These are phyloP conservation scores for Karstenula rhodostoma DNA, from an alignment of 2,329 filamentous ascomycete species.

Conservation along the genomic window DNA sequence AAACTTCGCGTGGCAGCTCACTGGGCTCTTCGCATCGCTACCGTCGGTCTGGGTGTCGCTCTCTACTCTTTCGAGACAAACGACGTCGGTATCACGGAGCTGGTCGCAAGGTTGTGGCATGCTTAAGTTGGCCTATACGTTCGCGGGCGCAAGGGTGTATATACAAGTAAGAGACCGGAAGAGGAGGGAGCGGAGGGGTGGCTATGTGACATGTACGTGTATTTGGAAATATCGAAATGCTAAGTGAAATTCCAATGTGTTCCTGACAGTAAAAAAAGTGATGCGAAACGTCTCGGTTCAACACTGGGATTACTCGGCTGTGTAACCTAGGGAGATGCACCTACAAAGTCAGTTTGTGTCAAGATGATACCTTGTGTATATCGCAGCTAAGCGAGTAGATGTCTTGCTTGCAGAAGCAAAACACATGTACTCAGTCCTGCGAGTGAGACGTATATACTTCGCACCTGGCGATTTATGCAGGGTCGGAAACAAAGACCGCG, in stretches of 20 bases:
- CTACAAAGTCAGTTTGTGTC: background rate
- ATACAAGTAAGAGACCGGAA: background rate
- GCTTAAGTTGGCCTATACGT: slow-evolving; percentile 61
- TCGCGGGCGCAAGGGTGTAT: background rate
- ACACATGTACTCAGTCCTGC: too few species aligned
- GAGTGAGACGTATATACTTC: too few species aligned
- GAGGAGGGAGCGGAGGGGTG: background rate
- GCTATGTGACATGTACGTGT: slow-evolving; percentile 9
- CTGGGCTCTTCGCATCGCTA: slow-evolving; percentile 82
- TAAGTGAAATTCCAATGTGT: slow-evolving; percentile 6
- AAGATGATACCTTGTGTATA: too few species aligned
- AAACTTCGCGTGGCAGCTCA: slow-evolving; percentile 70
- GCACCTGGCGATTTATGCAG: too few species aligned
- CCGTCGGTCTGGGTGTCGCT: slow-evolving; percentile 82
- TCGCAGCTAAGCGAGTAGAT: too few species aligned
- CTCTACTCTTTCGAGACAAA: slow-evolving; percentile 99
- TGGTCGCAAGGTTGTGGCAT: slow-evolving; percentile 86
- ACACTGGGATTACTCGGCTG: background rate
- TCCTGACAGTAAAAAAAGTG: background rate
- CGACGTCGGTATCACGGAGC: slow-evolving; percentile 92
- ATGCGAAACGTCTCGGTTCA: background rate
- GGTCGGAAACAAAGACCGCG: too few species aligned
- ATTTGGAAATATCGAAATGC: slow-evolving; percentile 9
- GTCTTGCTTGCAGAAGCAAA: too few species aligned
- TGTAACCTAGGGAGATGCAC: background rate